Conservation (phyloP, 352 stramenopile genomes). For the Phytophthora sp. region DNA sequence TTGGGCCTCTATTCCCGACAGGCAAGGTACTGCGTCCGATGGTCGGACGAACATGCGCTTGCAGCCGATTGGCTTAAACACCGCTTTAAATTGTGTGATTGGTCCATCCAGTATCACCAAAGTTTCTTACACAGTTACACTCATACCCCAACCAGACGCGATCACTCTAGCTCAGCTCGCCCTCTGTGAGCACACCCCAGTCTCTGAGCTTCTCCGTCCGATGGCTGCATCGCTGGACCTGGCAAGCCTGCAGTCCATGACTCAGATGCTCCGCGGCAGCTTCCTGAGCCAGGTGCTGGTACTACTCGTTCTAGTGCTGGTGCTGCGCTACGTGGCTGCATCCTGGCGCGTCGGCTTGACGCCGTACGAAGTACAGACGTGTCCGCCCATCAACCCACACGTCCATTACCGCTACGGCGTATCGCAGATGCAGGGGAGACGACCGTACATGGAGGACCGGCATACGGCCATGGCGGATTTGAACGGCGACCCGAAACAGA, state of each 20-base stretch:
- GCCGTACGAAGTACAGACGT: slow-evolving; percentile 76
- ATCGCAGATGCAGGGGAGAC: slow-evolving; percentile 81
- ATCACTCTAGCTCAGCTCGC: slow-evolving; percentile 5
- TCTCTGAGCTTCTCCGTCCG: slow-evolving; percentile 2
- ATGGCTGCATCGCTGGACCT: slow-evolving; percentile 71
- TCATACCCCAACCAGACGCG: slow-evolving; percentile 16
- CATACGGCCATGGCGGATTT: slow-evolving; percentile 80
- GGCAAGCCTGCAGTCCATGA: slow-evolving; percentile 67
- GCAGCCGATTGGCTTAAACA: slow-evolving; percentile 12
- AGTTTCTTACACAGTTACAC: slow-evolving; percentile 1
- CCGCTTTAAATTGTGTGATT: slow-evolving; percentile 7
- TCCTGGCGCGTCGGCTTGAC: slow-evolving; percentile 58
- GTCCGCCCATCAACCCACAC: slow-evolving; percentile 75
- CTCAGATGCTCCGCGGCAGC: slow-evolving; percentile 62
- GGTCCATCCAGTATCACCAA: slow-evolving; percentile 2
- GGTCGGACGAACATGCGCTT: slow-evolving; percentile 4
- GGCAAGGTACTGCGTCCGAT: slow-evolving; percentile 1
- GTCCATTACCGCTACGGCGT: slow-evolving; percentile 85
- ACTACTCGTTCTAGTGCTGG: slow-evolving; percentile 54
- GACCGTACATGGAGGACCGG: slow-evolving; percentile 93
- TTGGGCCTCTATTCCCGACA: slow-evolving; percentile 8
- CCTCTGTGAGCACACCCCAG: slow-evolving; percentile 3
- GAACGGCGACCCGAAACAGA: slow-evolving; percentile 80
- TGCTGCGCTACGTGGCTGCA: slow-evolving; percentile 68
- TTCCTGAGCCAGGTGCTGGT: slow-evolving; percentile 72